These are phyloP conservation scores for Candida sanyaensis DNA, from an alignment of 1,139 yeast species.

Conservation along the genomic window DNA sequence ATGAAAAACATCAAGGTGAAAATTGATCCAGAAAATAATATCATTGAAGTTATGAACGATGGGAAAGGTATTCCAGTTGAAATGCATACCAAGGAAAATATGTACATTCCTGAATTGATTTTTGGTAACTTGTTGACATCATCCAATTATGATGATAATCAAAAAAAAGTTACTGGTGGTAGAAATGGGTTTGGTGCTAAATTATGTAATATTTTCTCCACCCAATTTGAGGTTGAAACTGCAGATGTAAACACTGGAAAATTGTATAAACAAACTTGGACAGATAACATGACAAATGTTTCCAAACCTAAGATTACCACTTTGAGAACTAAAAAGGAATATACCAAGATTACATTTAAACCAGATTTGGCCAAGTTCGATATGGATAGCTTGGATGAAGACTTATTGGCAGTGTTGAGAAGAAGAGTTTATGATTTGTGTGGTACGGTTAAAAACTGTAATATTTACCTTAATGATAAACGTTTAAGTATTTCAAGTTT, in stretches of 20 bases:
- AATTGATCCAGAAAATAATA: conserved; percentile 73
- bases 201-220: conserved; percentile 84
- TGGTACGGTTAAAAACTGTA: conserved; percentile 89
- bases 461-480: conserved; percentile 77
- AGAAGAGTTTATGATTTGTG: conserved; percentile 96
- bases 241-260: conserved; percentile 70
- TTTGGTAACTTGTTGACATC: conserved; percentile 95
- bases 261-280: conserved; percentile 82
- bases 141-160: conserved; percentile 92
- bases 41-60: conserved; percentile 83
- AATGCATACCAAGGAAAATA: conserved; percentile 87
- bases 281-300: conserved; percentile 77
- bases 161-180: conserved; percentile 97
- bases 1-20: conserved; percentile 85
- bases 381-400: conserved; percentile 81
- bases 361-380: conserved; percentile 87
- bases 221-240: conserved; percentile 85
- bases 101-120: conserved; percentile 93
- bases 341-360: conserved; percentile 82
- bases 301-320: conserved; percentile 73
- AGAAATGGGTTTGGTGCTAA: conserved; percentile 99
- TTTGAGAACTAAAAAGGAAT: conserved; percentile 66
- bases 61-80: conserved; percentile 97
- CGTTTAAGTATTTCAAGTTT: conserved; percentile 70
- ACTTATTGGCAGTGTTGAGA: conserved; percentile 77